These are phyloP conservation scores for Penicillium pulvis DNA, from an alignment of 495 filamentous ascomycete genomes.

Conservation along the genomic window DNA sequence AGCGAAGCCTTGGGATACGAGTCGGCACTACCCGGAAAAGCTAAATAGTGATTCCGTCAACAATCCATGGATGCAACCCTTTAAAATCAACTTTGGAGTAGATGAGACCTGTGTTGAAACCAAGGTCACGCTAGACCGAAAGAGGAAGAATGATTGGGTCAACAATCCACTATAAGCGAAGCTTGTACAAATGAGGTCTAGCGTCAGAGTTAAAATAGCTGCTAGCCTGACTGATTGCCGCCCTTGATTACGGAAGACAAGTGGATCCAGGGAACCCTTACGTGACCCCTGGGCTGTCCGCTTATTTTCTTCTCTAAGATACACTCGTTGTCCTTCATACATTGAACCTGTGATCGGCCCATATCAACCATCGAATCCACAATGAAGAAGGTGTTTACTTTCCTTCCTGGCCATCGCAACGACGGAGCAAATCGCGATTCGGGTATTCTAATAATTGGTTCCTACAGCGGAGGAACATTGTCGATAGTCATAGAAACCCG, in stretches of 20 bases:
- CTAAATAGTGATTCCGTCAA: conserved; percentile 6
- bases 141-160: conserved; percentile 5
- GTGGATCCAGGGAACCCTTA: too few species aligned
- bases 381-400: conserved; percentile 16
- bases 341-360: neutral
- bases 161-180: neutral
- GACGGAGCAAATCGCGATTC: neutral
- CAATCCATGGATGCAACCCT: neutral
- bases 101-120: too few species aligned
- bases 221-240: too few species aligned
- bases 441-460: neutral
- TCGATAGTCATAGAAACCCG: too few species aligned
- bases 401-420: conserved; percentile 11
- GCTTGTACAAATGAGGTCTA: too few species aligned
- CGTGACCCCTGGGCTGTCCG: too few species aligned
- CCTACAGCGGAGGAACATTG: too few species aligned
- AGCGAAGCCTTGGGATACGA: neutral
- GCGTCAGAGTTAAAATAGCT: too few species aligned
- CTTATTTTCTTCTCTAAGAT: too few species aligned
- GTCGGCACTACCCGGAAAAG: neutral
- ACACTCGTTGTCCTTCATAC: neutral
- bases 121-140: neutral
- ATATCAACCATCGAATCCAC: neutral
- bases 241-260: too few species aligned
- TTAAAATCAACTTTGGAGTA: too few species aligned